Base-by-base conservation (phyloP, 768 basidiomycete species). In the Postia placenta region DNA sequence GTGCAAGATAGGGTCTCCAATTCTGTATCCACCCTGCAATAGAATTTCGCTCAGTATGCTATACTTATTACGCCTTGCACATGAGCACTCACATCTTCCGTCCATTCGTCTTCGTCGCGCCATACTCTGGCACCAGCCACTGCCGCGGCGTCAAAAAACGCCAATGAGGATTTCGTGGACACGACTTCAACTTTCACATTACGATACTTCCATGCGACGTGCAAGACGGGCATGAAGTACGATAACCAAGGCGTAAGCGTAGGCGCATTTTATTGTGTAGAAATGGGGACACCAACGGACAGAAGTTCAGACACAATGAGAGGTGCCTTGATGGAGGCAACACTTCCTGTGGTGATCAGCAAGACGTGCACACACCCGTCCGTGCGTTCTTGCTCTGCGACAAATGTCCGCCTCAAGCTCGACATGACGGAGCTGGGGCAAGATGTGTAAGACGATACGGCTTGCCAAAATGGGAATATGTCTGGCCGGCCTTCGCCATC, bases 21-120 rank as follows among this genome's bases (percentile, higher is more conserved):
- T 79, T 52, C 76, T 78, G 60, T 80, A 89, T 58, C 75, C 76
- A 20, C 71, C 76, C 92, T 94, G n/a, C n/a, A n/a, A n/a, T n/a
- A n/a, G n/a, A 61, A 17, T 12, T 3, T 28, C 7, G 28, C 26
- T 30, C 6, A 37, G 14, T 27, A 23, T 12, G n/a, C n/a, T n/a
- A n/a, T n/a, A n/a, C n/a, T n/a, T n/a, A n/a, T n/a, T n/a, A n/a
- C 33, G 33, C 9, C 9, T 35, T 9, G 33, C 33, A 7, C 19
- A 7, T 39, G 30, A 33, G 19, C 11, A 70, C 88, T 48, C 66
- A 95, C 94, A 30, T 54, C 28, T 5, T 45, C 14, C 35, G 73
- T 74, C 94, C 95, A 97, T 67, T 98, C 95, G 60, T 97, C 92
- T 44, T 80, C 79, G 64, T 98, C 92, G 1, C 74, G 80, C 94